Evolutionary conservation across 306 rosid species (phyloP).

Genomic region (Myrica gale): DNA sequence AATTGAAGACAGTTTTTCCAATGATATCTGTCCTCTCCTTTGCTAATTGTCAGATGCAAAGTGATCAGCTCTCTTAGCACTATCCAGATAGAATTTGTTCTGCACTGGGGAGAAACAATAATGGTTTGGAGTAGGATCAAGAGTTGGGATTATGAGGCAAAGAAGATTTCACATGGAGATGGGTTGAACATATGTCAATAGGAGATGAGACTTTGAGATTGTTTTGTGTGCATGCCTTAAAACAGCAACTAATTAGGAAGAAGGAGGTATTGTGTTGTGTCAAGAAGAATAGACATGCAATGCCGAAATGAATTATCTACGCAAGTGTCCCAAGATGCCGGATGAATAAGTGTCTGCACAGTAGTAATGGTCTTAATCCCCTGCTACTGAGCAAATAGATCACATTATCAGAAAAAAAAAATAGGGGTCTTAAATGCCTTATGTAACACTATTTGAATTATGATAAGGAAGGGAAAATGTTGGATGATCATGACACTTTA

Average conservation of each 20-base stretch:
- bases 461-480: no score
- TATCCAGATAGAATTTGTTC: background rate
- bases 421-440: no score
- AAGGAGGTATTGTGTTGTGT: background rate
- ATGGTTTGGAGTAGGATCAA: background rate
- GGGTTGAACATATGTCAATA: background rate
- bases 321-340: no score
- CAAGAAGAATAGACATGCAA: no score
- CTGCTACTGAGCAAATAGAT: no score
- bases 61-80: background rate
- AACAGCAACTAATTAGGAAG: background rate
- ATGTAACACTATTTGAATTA: no score
- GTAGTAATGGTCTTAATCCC: no score
- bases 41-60: background rate
- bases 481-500: no score
- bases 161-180: background rate
- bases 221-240: background rate
- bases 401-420: no score
- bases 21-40: background rate
- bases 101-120: background rate
- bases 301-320: no score
- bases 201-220: background rate
- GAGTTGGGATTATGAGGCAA: background rate
- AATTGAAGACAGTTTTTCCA: background rate
- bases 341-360: no score